These are phyloP conservation scores for Aureobasidium leucospermi DNA, from an alignment of 2,329 filamentous ascomycete species.

Conservation along the genomic window DNA sequence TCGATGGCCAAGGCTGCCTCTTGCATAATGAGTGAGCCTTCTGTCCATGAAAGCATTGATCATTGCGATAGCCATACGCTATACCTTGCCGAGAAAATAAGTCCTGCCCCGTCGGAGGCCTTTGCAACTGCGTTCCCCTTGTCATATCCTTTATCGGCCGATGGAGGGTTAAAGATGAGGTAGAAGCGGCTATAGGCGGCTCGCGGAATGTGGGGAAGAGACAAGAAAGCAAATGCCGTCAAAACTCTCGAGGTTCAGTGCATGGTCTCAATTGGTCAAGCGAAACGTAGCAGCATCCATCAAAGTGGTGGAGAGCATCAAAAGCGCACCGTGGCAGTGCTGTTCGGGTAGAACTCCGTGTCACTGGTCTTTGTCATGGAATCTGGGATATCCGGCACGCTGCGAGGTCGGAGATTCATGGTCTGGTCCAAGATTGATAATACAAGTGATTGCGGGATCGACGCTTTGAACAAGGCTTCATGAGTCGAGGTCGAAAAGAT, in stretches of 20 bases:
- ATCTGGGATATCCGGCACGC: too few relatives aligned
- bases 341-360: not conserved
- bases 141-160: not conserved
- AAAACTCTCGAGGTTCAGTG: not conserved
- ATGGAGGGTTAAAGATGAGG: not conserved
- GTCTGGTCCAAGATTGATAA: not conserved
- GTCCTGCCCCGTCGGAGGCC: too few relatives aligned
- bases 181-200: not conserved
- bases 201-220: not conserved
- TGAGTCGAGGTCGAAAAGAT: not conserved
- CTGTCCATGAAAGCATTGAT: too few relatives aligned
- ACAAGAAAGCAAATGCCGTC: not conserved
- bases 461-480: not conserved
- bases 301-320: not conserved
- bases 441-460: not conserved
- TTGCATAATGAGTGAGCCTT: too few relatives aligned
- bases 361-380: not conserved
- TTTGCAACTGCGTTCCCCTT: not conserved
- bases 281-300: not conserved
- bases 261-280: not conserved
- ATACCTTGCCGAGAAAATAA: not conserved
- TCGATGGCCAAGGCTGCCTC: too few relatives aligned
- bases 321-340: not conserved
- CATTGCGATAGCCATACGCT: not conserved
- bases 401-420: slow-evolving; percentile 1